A percentile compares a stretch with the other conserved stretches of the same genome.
phyloP scores from a whole-genome alignment of 2,329 filamentous ascomycete genomes.

The Colletotrichum tanaceti region DNA sequence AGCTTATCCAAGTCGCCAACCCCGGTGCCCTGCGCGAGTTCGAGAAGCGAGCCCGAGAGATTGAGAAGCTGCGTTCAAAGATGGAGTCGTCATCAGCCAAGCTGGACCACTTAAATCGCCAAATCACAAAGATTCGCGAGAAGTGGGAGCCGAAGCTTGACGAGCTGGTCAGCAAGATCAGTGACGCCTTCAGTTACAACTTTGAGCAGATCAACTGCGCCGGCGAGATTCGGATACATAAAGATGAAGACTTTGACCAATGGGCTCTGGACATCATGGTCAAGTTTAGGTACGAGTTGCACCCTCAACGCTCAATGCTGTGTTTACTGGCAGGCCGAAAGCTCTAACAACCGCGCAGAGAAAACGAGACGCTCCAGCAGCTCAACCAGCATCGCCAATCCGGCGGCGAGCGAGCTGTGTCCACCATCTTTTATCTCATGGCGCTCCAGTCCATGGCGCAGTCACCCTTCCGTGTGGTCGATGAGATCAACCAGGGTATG shows the following conservation, averaged over 20 bases:
- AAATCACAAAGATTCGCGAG: conserved; percentile 74
- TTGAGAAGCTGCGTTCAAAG: conserved; percentile 70
- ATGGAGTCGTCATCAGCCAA: conserved; percentile 66
- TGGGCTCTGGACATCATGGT: conserved; percentile 96
- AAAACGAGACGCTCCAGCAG: conserved; percentile 84
- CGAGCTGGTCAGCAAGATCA: conserved; percentile 81
- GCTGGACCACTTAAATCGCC: conserved; percentile 64
- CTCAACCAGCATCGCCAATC: conserved; percentile 95
- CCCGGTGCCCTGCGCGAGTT: conserved; percentile 81
- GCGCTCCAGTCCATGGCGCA: conserved; percentile 92
- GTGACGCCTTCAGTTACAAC: conserved; percentile 90
- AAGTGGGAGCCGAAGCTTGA: conserved; percentile 90
- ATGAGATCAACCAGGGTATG: conserved; percentile 99
- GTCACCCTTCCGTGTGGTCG: conserved; percentile 96
- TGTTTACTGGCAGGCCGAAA: background rate
- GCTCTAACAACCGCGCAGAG: conserved; percentile 57
- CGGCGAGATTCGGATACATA: conserved; percentile 88
- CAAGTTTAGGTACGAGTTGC: conserved; percentile 80
- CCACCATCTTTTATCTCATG: conserved; percentile 99
- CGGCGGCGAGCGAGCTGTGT: conserved; percentile 94
- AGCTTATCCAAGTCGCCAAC: conserved; percentile 83
- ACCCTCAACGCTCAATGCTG: background rate
- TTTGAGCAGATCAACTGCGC: conserved; percentile 95
- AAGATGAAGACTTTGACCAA: conserved; percentile 91
- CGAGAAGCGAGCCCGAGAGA: conserved; percentile 76